These are phyloP conservation scores for Haberlea rhodopensis DNA, from an alignment of 257 asterid genomes.

Conservation along the genomic window DNA sequence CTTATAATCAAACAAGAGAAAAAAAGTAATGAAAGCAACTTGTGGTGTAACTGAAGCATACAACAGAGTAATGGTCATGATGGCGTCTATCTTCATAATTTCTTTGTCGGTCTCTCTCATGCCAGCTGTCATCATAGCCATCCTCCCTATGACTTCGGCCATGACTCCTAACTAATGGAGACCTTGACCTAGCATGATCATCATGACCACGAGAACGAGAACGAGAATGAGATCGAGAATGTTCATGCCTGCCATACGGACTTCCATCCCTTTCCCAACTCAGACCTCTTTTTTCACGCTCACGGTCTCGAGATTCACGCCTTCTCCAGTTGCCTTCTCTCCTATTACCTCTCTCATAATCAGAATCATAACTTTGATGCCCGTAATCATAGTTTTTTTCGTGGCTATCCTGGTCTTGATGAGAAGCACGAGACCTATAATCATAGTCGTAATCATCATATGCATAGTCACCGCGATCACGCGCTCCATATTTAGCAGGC, in stretches of 20 bases:
- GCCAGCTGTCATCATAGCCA: conserved; percentile 72
- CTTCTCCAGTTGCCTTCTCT: conserved; percentile 83
- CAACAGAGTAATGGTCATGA: conserved; percentile 64
- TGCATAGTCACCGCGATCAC: conserved; percentile 71
- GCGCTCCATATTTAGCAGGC: conserved; percentile 79
- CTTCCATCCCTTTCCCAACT: conserved; percentile 85
- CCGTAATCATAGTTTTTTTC: conserved; percentile 83
- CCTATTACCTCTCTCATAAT: conserved; percentile 74
- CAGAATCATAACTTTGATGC: conserved; percentile 84
- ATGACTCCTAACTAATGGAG: conserved; percentile 81
- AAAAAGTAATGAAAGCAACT: conserved; percentile 16
- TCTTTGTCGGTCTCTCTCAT: conserved; percentile 76
- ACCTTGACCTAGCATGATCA: conserved; percentile 78
- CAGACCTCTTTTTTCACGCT: conserved; percentile 66
- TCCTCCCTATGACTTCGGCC: conserved; percentile 84
- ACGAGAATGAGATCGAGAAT: conserved; percentile 61
- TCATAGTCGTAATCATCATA: conserved; percentile 92
- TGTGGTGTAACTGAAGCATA: conserved; percentile 30
- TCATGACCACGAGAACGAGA: conserved; percentile 76
- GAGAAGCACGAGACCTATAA: conserved; percentile 60
- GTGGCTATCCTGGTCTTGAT: conserved; percentile 64
- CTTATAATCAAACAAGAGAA: conserved; percentile 21
- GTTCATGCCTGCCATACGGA: conserved; percentile 59
- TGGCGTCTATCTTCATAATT: conserved; percentile 74
- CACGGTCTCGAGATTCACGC: conserved; percentile 83